phyloP scores from a whole-genome alignment of 441 rosid species.

The Corymbia calophylla region DNA sequence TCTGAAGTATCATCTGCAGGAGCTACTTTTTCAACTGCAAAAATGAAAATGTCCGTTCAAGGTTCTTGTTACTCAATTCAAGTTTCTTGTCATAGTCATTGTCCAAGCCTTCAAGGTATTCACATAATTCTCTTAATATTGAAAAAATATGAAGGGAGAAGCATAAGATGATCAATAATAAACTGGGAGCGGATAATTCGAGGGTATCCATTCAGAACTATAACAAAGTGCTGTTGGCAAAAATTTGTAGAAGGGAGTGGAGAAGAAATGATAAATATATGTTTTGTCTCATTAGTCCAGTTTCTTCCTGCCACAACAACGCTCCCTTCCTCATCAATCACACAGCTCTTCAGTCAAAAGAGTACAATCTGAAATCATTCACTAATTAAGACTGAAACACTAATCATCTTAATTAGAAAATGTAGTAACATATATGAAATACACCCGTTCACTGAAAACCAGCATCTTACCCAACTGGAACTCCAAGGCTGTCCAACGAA shows the following conservation, averaged over 20 bases:
- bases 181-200: neutral
- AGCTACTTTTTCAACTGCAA: neutral
- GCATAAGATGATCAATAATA: neutral
- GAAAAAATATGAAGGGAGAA: neutral
- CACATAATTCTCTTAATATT: neutral
- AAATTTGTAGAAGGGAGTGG: no score
- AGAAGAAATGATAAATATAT: no score
- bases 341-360: neutral
- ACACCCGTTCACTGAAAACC: no score
- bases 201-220: neutral
- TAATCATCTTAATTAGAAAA: neutral
- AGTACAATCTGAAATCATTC: neutral
- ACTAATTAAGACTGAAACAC: neutral
- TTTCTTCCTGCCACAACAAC: neutral
- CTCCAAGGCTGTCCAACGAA: neutral
- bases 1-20: neutral
- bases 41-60: neutral
- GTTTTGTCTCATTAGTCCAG: accelerated
- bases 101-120: neutral
- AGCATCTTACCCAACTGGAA: neutral
- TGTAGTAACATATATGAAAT: neutral
- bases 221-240: neutral
- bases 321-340: neutral
- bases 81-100: neutral
- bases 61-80: neutral